phyloP scores from a whole-genome alignment of 768 basidiomycete species.

The Agaricus sinodeliciosus region DNA sequence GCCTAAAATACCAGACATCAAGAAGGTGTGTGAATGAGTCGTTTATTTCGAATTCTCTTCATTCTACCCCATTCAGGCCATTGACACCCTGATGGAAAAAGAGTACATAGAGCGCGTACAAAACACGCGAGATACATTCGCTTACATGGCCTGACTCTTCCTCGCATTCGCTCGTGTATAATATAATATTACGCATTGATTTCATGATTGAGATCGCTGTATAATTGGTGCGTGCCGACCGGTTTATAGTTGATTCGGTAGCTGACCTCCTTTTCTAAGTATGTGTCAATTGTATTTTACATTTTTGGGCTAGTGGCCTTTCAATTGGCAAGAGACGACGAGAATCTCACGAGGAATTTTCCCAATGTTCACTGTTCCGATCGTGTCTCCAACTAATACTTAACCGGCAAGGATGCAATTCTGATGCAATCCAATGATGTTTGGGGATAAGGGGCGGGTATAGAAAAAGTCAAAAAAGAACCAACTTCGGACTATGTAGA shows the following conservation, averaged over 20 bases:
- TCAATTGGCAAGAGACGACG: too few relatives aligned
- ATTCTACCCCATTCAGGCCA: conserved; percentile 49
- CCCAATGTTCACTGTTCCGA: too few relatives aligned
- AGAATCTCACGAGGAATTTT: too few relatives aligned
- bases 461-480: too few relatives aligned
- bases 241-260: background rate
- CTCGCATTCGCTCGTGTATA: conserved; percentile 3
- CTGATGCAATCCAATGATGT: too few relatives aligned
- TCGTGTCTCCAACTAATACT: too few relatives aligned
- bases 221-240: background rate
- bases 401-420: too few relatives aligned
- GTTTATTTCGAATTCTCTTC: background rate
- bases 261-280: background rate
- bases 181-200: conserved; percentile 4
- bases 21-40: conserved; percentile 54
- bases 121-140: conserved; percentile 82
- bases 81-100: conserved; percentile 90
- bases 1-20: conserved; percentile 94
- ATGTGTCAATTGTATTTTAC: background rate
- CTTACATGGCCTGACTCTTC: conserved; percentile 57
- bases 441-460: too few relatives aligned
- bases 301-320: background rate
- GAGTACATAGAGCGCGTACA: conserved; percentile 97
- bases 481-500: too few relatives aligned
- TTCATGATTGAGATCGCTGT: background rate